A percentile compares a stretch with the other conserved stretches of the same genome.
phyloP scores from a whole-genome alignment of 2,329 filamentous ascomycete species.

The Macrophomina phaseolina region DNA sequence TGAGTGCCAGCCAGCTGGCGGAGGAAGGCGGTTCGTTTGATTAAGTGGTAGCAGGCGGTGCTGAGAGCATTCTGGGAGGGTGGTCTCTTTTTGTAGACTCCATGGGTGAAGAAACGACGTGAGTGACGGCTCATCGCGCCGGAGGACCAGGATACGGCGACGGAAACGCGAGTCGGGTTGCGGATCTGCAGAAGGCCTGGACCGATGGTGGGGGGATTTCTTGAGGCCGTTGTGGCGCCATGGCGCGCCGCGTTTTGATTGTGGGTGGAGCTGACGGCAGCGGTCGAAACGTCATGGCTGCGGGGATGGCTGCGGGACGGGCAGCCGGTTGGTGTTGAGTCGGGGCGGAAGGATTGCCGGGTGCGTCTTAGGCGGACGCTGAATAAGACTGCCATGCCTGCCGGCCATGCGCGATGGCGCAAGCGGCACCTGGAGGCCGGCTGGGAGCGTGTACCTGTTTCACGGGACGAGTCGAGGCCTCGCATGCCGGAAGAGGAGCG shows the following conservation, averaged over 20 bases:
- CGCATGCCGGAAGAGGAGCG: not conserved
- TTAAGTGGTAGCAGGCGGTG: not conserved
- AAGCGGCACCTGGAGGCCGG: not conserved
- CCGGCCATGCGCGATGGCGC: not conserved
- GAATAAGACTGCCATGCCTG: not conserved
- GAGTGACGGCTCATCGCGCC: not conserved
- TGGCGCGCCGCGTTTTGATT: conserved; percentile 11
- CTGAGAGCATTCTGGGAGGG: not conserved
- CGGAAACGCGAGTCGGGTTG: not conserved
- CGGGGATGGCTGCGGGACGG: not conserved
- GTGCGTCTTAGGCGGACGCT: not conserved
- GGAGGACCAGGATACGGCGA: not conserved
- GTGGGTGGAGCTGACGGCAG: not conserved
- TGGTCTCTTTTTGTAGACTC: not conserved
- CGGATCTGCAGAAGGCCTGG: conserved; percentile 6
- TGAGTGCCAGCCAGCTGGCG: not conserved
- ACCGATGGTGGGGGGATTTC: conserved; percentile 1
- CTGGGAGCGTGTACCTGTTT: not conserved
- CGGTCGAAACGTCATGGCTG: not conserved
- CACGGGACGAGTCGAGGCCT: not conserved
- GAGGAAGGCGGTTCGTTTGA: not conserved
- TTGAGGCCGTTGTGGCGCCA: conserved; percentile 5
- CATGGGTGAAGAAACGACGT: not conserved
- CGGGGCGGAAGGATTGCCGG: not conserved
- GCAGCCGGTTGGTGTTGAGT: conserved; percentile 7